Conservation (phyloP, 306 rosid species). For the Dicorynia guianensis region DNA sequence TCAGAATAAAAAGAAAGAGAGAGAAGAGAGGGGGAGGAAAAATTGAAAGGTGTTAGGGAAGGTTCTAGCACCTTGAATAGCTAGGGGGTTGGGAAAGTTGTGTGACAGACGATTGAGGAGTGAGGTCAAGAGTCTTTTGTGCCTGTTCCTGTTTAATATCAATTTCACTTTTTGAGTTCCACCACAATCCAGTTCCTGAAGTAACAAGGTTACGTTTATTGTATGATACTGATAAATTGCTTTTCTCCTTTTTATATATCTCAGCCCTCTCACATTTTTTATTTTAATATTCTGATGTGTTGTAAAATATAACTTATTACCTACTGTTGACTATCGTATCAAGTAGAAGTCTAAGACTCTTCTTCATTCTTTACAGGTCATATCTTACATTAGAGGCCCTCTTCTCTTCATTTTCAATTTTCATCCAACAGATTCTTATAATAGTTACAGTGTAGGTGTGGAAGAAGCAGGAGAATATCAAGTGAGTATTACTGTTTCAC, state of each 20-base stretch:
- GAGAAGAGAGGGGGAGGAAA: too few species aligned
- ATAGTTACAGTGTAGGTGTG: constrained; percentile 72
- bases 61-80: too few species aligned
- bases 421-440: constrained; percentile 83
- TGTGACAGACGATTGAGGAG: too few species aligned
- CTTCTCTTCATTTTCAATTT: constrained; percentile 84
- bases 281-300: constrained; percentile 10
- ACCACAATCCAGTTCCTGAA: background rate
- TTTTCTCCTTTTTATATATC: constrained; percentile 25
- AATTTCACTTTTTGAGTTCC: too few species aligned
- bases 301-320: background rate
- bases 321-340: background rate
- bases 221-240: background rate
- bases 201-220: background rate
- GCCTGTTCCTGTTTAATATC: too few species aligned
- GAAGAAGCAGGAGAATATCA: constrained; percentile 99
- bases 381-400: constrained; percentile 89
- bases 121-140: too few species aligned
- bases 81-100: too few species aligned
- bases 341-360: constrained; percentile 1
- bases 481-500: constrained; percentile 51
- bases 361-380: constrained; percentile 66
- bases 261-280: constrained; percentile 2
- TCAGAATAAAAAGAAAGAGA: too few species aligned
- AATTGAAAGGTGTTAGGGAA: too few species aligned